phyloP scores from a whole-genome alignment of 1,284 basidiomycete species.

The Ustilago esculenta region DNA sequence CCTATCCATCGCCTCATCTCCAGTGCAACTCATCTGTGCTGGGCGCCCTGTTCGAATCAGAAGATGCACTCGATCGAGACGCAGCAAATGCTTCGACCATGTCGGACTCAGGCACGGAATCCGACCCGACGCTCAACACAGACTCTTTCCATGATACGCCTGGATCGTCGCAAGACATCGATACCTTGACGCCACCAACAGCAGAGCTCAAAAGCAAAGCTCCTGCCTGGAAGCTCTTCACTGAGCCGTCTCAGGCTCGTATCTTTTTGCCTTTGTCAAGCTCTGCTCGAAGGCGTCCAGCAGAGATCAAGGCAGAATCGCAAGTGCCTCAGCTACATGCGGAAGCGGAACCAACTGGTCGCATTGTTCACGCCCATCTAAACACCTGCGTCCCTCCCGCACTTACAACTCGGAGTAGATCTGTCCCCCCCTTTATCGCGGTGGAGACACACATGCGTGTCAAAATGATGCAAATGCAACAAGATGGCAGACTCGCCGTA shows the following conservation, averaged over 20 bases:
- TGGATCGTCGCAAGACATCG: conserved; percentile 4
- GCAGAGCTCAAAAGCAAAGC: neutral
- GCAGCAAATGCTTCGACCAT: neutral
- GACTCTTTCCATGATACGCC: conserved; percentile 5
- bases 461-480: conserved; percentile 14
- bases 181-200: conserved; percentile 1
- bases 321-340: too few relatives aligned
- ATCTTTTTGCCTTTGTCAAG: conserved; percentile 30
- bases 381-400: neutral
- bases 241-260: neutral
- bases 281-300: too few relatives aligned
- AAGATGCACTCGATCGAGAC: neutral
- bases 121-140: neutral
- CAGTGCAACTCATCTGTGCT: too few relatives aligned
- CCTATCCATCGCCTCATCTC: neutral
- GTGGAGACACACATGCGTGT: conserved; percentile 10
- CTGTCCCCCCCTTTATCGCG: conserved; percentile 11
- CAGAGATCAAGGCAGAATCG: neutral
- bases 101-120: conserved; percentile 9
- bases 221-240: conserved; percentile 8
- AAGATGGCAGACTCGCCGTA: conserved; percentile 12
- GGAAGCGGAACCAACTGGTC: neutral
- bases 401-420: neutral
- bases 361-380: neutral
- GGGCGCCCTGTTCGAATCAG: conserved; percentile 2